A percentile compares a stretch with the other conserved stretches of the same genome.
Evolutionary conservation across 345 rosid species (phyloP).

Genomic region (Salix suchowensis): DNA sequence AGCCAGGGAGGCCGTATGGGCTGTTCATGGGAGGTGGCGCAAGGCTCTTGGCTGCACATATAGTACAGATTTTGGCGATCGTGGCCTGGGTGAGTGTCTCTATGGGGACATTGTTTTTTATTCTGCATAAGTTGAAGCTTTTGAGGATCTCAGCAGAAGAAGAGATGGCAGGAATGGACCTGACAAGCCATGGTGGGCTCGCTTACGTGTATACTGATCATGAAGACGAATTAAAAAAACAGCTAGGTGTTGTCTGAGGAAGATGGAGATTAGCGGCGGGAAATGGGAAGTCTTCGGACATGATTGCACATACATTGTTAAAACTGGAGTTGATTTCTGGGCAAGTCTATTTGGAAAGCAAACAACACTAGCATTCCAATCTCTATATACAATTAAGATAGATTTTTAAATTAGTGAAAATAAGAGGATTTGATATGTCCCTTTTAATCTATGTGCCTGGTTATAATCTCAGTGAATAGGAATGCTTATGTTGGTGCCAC

Average conservation of each 20-base stretch:
- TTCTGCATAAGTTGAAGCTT: slow-evolving; percentile 15
- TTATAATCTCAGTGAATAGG: too few species aligned
- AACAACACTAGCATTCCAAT: neutral
- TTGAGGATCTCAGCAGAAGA: slow-evolving; percentile 18
- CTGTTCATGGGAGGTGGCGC: slow-evolving; percentile 12
- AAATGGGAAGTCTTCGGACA: neutral
- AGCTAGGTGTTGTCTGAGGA: neutral
- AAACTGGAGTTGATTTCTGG: too few species aligned
- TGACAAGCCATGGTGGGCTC: slow-evolving; percentile 17
- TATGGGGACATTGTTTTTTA: slow-evolving; percentile 13
- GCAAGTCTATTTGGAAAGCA: neutral
- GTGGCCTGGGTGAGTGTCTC: slow-evolving; percentile 14
- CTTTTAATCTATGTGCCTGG: too few species aligned
- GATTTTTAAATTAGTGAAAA: too few species aligned
- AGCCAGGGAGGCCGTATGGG: slow-evolving; percentile 36
- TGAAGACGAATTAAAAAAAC: neutral
- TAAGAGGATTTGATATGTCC: too few species aligned
- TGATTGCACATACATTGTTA: too few species aligned
- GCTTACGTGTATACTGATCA: slow-evolving; percentile 1
- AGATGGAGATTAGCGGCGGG: neutral
- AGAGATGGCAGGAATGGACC: slow-evolving; percentile 14
- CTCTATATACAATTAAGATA: neutral
- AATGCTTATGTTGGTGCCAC: too few species aligned
- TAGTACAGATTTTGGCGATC: slow-evolving; percentile 14
- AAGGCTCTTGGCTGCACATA: slow-evolving; percentile 10